phyloP scores from a whole-genome alignment of 768 basidiomycete species.

The Tylopilus intermedius region DNA sequence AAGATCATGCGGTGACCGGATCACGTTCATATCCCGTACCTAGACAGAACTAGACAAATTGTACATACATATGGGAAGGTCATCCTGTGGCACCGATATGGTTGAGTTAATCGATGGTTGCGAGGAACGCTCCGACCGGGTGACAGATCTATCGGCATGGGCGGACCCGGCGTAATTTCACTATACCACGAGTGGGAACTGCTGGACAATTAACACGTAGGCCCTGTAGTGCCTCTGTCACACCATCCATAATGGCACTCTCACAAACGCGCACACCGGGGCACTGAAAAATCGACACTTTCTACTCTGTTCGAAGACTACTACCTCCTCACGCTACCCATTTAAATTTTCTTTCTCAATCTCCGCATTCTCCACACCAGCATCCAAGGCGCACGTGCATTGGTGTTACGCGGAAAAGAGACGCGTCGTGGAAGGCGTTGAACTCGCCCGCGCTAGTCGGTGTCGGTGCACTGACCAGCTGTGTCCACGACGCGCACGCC shows the following conservation, averaged over 20 bases:
- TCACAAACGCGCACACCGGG: neutral
- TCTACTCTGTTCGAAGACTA: neutral
- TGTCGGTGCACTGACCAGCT: neutral
- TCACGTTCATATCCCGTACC: neutral
- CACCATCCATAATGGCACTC: constrained; percentile 11
- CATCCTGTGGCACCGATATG: neutral
- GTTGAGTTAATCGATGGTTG: constrained; percentile 19
- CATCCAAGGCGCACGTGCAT: neutral
- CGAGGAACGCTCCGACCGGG: constrained; percentile 5
- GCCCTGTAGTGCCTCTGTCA: constrained; percentile 6
- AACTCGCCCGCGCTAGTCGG: neutral
- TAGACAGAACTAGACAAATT: neutral
- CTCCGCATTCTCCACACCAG: neutral
- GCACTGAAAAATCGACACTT: neutral
- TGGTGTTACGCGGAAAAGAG: neutral
- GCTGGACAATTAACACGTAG: constrained; percentile 7
- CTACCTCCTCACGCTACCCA: neutral
- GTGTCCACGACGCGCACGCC: constrained; percentile 7
- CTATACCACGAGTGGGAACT: constrained; percentile 21
- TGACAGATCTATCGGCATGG: constrained; percentile 13
- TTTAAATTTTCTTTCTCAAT: neutral
- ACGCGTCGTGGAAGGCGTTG: neutral
- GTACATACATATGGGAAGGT: too few relatives aligned
- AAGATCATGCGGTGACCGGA: neutral
- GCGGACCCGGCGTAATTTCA: constrained; percentile 11